These are phyloP conservation scores for Ceratorhiza oryzae-sativae DNA, from an alignment of 1,284 basidiomycete genomes.

Conservation along the genomic window DNA sequence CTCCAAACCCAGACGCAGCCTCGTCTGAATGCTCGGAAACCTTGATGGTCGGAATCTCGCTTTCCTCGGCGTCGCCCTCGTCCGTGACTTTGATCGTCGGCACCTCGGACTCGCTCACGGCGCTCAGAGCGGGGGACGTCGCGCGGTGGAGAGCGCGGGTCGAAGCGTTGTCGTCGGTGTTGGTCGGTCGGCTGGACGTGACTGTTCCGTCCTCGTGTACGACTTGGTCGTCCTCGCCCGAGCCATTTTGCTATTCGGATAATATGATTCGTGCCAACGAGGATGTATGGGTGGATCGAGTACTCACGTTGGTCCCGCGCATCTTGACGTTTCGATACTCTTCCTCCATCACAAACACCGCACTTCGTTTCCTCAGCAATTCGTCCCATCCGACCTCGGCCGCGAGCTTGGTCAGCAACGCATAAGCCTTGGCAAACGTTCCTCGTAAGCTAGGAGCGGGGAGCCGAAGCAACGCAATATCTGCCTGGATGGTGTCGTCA, in stretches of 20 bases:
- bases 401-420: slow-evolving; percentile 87
- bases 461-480: slow-evolving; percentile 89
- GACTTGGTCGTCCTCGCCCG: slow-evolving; percentile 45
- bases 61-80: slow-evolving; percentile 44
- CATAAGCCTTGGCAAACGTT: slow-evolving; percentile 95
- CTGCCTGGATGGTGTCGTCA: slow-evolving; percentile 62
- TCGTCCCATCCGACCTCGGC: slow-evolving; percentile 99
- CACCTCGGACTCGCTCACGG: slow-evolving; percentile 41
- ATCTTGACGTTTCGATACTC: slow-evolving; percentile 72
- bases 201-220: slow-evolving; percentile 67
- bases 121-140: slow-evolving; percentile 20
- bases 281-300: too few relatives aligned
- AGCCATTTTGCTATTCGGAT: slow-evolving; percentile 40
- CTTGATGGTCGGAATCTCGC: slow-evolving; percentile 81
- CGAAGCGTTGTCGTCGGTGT: slow-evolving; percentile 73
- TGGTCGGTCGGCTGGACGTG: slow-evolving; percentile 42
- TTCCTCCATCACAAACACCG: slow-evolving; percentile 99
- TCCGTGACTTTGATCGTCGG: slow-evolving; percentile 46
- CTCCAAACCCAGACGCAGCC: slow-evolving; percentile 47
- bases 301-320: slow-evolving; percentile 49
- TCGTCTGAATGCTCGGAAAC: slow-evolving; percentile 67
- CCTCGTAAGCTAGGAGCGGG: slow-evolving; percentile 94
- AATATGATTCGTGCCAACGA: neutral
- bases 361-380: slow-evolving; percentile 89
- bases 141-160: slow-evolving; percentile 56